Conservation (phyloP, 2,329 filamentous ascomycete species). For the Aschersonia sp. region DNA sequence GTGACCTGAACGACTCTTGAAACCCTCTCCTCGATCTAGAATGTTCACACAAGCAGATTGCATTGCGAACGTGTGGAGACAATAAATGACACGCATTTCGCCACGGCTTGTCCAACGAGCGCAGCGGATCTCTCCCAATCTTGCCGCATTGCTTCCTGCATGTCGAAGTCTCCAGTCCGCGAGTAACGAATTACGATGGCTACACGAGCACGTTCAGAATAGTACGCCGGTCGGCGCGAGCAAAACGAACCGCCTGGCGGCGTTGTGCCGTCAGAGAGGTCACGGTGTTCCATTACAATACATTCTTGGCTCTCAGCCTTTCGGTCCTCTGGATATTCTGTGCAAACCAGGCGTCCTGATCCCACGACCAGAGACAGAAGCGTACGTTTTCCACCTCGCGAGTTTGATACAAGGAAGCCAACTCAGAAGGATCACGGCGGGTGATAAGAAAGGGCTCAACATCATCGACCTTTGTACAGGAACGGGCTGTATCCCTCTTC, state of each 20-base stretch:
- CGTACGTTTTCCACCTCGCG: constrained; percentile 45
- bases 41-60: background rate
- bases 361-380: constrained; percentile 65
- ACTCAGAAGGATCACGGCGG: constrained; percentile 1
- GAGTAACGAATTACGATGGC: constrained; percentile 59
- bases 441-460: constrained; percentile 25
- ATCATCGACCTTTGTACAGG: constrained; percentile 84
- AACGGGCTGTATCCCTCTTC: constrained; percentile 76
- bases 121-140: constrained; percentile 34
- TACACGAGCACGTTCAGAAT: constrained; percentile 41
- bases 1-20: no score
- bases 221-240: constrained; percentile 6
- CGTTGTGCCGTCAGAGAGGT: constrained; percentile 34
- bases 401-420: constrained; percentile 20
- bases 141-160: constrained; percentile 46
- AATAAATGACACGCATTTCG: constrained; percentile 47
- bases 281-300: constrained; percentile 75
- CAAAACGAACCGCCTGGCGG: constrained; percentile 12
- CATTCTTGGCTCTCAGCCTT: constrained; percentile 75
- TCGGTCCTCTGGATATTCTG: constrained; percentile 66
- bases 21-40: no score
- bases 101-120: constrained; percentile 42
- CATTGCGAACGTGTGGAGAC: background rate
- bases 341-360: constrained; percentile 73
- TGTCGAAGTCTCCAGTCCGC: constrained; percentile 51